Evolutionary conservation across 2,329 filamentous ascomycete species (phyloP).

Genomic region (Phialophora tarda): DNA sequence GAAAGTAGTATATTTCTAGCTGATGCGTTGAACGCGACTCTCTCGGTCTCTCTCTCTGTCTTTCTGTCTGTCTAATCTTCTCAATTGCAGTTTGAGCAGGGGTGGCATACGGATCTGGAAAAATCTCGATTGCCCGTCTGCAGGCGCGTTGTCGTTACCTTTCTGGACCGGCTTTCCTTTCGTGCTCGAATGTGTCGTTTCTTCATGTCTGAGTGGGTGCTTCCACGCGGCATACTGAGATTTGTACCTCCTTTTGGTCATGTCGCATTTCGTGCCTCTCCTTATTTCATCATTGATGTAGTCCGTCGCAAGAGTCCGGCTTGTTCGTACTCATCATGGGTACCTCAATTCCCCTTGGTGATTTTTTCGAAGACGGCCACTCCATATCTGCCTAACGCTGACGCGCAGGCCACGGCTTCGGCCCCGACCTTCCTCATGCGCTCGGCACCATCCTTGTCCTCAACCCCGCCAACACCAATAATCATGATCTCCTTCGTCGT

Average conservation of each 20-base stretch:
- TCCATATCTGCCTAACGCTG: conserved; percentile 69
- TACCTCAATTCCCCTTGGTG: conserved; percentile 36
- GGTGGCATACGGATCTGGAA: not conserved
- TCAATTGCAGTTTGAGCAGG: not conserved
- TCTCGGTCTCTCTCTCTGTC: too few relatives aligned
- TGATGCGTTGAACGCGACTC: not conserved
- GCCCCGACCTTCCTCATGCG: conserved; percentile 73
- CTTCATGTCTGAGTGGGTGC: not conserved
- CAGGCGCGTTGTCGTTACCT: not conserved
- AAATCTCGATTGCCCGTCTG: not conserved
- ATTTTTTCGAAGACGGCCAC: conserved; percentile 68
- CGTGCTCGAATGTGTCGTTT: not conserved
- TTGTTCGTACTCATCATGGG: not conserved
- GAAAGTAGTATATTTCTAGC: not conserved
- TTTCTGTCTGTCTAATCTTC: not conserved
- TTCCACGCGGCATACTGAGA: not conserved
- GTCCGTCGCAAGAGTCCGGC: not conserved
- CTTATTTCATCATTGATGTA: not conserved
- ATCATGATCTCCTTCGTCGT: conserved; percentile 63
- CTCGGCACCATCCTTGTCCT: conserved; percentile 64
- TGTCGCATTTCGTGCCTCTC: not conserved
- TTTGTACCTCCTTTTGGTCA: not conserved
- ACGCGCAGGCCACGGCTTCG: conserved; percentile 69
- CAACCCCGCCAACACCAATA: conserved; percentile 75
- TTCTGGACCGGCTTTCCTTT: not conserved